Percentiles rank a stretch among this genome's conserved stretches.
Conservation (phyloP, 768 basidiomycete genomes). For the Vararia minispora region DNA sequence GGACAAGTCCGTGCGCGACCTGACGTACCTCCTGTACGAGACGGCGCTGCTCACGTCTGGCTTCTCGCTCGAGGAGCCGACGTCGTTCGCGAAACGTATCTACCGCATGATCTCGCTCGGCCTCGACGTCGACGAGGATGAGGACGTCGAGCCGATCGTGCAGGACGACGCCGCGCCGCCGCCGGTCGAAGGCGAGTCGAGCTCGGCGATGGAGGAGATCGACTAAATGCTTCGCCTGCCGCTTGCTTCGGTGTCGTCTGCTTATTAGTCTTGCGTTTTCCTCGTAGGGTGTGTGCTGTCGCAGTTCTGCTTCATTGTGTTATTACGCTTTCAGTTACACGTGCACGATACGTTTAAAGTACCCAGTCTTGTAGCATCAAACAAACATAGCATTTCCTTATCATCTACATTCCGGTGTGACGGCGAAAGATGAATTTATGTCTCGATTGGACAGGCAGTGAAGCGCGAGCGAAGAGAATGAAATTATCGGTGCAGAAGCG, state of each 20-base stretch:
- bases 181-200: constrained; percentile 45
- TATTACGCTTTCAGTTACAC: not conserved
- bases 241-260: not conserved
- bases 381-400: not conserved
- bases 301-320: not conserved
- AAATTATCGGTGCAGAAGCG: too few species aligned
- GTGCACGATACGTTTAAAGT: not conserved
- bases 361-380: not conserved
- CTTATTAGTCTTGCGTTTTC: not conserved
- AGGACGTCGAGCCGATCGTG: constrained; percentile 36
- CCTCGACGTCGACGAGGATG: constrained; percentile 80
- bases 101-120: constrained; percentile 95
- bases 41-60: constrained; percentile 92
- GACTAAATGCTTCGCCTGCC: constrained; percentile 36
- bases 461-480: too few species aligned
- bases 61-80: constrained; percentile 92
- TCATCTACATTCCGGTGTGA: not conserved
- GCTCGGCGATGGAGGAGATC: constrained; percentile 96
- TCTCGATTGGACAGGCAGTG: too few species aligned
- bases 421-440: not conserved
- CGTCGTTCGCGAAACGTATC: constrained; percentile 92
- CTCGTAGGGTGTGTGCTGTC: not conserved
- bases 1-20: constrained; percentile 95
- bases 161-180: constrained; percentile 38
- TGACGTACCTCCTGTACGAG: constrained; percentile 94